Conservation (phyloP, 2,329 filamentous ascomycete genomes). For the Venturiaceae sp. region DNA sequence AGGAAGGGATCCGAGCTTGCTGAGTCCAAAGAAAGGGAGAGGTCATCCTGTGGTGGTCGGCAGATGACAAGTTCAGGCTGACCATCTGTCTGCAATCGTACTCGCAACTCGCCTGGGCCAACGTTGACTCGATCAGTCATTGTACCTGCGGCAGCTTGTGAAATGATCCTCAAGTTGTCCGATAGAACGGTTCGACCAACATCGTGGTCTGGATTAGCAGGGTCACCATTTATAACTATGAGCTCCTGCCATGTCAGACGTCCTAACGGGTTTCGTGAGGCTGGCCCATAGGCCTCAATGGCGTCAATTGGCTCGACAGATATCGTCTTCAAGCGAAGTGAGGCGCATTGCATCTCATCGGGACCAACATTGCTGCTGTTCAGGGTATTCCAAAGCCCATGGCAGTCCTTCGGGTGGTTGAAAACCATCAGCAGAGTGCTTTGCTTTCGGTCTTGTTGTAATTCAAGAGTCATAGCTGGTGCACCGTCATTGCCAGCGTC, state of each 20-base stretch:
- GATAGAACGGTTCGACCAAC: slow-evolving; percentile 62
- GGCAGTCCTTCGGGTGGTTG: slow-evolving; percentile 59
- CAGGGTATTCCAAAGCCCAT: slow-evolving; percentile 61
- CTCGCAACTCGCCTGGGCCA: slow-evolving; percentile 34
- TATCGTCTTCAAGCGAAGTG: slow-evolving; percentile 40
- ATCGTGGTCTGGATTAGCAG: slow-evolving; percentile 43
- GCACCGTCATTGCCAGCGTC: slow-evolving; percentile 36
- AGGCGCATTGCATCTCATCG: slow-evolving; percentile 4
- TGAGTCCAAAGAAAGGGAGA: slow-evolving; percentile 60
- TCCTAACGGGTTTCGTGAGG: slow-evolving; percentile 29
- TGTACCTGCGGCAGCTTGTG: slow-evolving; percentile 66
- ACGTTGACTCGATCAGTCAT: slow-evolving; percentile 72
- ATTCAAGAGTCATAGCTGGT: slow-evolving; percentile 61
- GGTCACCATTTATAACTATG: slow-evolving; percentile 63
- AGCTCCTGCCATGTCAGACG: slow-evolving; percentile 54
- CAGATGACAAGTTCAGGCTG: slow-evolving; percentile 25
- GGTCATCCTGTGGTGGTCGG: slow-evolving; percentile 64
- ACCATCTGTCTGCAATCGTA: slow-evolving; percentile 33
- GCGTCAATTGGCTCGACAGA: slow-evolving; percentile 50
- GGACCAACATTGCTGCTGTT: slow-evolving; percentile 46
- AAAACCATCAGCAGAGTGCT: slow-evolving; percentile 73
- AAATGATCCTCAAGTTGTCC: slow-evolving; percentile 63
- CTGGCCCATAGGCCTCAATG: slow-evolving; percentile 30
- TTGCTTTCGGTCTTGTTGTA: slow-evolving; percentile 54
- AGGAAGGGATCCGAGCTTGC: slow-evolving; percentile 28